These are phyloP conservation scores for Malus hybrid DNA, from an alignment of 331 rosid species.

Conservation along the genomic window DNA sequence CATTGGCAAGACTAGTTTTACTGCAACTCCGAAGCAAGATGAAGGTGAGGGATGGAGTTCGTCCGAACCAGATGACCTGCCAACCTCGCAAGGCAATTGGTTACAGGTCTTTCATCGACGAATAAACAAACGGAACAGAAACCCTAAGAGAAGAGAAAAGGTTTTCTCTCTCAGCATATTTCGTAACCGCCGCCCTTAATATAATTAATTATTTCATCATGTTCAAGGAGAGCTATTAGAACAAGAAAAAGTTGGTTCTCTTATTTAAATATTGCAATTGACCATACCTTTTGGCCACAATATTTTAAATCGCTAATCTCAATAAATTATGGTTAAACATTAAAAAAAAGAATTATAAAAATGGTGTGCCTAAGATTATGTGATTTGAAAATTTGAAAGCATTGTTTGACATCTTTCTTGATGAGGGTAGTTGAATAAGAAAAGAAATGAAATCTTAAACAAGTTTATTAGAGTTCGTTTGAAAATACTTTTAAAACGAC, in stretches of 20 bases:
- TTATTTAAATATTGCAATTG: not conserved
- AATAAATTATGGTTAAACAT: not conserved
- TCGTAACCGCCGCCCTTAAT: constrained; percentile 28
- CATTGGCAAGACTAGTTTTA: not conserved
- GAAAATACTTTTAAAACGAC: too few relatives aligned
- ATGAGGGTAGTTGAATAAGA: not conserved
- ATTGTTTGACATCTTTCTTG: constrained; percentile 7
- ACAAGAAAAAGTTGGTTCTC: not conserved
- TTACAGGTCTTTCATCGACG: constrained; percentile 12
- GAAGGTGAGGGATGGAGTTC: not conserved
- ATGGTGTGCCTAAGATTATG: not conserved
- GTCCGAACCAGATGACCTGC: constrained; percentile 1
- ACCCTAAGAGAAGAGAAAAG: not conserved
- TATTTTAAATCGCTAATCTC: constrained; percentile 6
- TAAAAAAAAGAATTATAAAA: not conserved
- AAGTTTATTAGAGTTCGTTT: not conserved
- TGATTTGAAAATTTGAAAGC: not conserved
- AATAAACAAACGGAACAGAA: not conserved
- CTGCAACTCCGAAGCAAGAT: not conserved
- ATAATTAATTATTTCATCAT: constrained; percentile 9
- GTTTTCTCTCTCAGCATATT: constrained; percentile 2
- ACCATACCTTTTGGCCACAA: not conserved
- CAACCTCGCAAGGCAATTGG: not conserved
- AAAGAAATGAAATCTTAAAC: not conserved
- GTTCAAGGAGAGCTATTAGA: constrained; percentile 20